Evolutionary conservation across 2,329 filamentous ascomycete species (phyloP).

Genomic region (Ophiocordyceps unilateralis): DNA sequence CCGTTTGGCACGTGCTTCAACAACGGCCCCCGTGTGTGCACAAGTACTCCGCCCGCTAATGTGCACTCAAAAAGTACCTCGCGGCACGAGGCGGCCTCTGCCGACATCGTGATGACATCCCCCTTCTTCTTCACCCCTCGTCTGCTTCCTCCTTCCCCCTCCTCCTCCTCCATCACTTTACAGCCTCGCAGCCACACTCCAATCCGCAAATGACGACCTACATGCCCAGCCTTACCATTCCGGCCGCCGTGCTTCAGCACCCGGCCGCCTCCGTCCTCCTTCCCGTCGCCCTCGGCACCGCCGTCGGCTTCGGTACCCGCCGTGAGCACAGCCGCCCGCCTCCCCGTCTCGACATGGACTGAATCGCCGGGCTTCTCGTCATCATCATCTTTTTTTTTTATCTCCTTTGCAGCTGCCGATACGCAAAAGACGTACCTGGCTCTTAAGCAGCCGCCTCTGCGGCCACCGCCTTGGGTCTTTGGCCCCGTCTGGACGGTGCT

Average conservation of each 20-base stretch:
- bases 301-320: slow-evolving; percentile 51
- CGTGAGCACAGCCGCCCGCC: slow-evolving; percentile 27
- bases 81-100: no score
- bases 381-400: no score
- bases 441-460: slow-evolving; percentile 49
- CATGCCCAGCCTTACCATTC: slow-evolving; percentile 62
- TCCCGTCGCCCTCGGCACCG: slow-evolving; percentile 54
- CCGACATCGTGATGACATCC: not conserved
- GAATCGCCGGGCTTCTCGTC: not conserved
- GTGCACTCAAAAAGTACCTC: not conserved
- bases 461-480: slow-evolving; percentile 44
- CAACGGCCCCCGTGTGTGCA: not conserved
- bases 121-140: not conserved
- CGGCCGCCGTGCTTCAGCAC: slow-evolving; percentile 51
- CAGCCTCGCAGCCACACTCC: not conserved
- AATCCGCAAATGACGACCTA: slow-evolving; percentile 71
- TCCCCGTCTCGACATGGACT: not conserved
- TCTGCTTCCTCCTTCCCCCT: not conserved
- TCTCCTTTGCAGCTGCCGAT: slow-evolving; percentile 25
- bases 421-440: slow-evolving; percentile 45
- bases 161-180: not conserved
- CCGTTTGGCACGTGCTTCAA: not conserved
- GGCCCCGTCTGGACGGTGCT: slow-evolving; percentile 49
- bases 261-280: slow-evolving; percentile 59
- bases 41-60: not conserved